These are phyloP conservation scores for Neopestalotiopsis rosae DNA, from an alignment of 2,329 filamentous ascomycete species.

Conservation along the genomic window DNA sequence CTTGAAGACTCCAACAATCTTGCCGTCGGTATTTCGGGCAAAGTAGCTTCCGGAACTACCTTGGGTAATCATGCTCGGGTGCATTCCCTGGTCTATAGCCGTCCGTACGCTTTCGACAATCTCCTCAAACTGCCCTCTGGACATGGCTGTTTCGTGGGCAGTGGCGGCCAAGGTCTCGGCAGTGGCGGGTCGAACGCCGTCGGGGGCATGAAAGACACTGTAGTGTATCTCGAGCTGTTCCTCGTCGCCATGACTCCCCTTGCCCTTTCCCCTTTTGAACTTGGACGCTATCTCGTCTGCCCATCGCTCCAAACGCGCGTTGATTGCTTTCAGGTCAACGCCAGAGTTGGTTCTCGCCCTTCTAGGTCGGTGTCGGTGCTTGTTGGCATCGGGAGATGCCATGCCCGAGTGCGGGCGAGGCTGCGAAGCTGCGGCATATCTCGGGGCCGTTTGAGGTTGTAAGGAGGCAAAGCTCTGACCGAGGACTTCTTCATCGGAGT, in stretches of 20 bases:
- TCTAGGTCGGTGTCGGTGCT: constrained; percentile 53
- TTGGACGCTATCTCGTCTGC: constrained; percentile 97
- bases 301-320: constrained; percentile 93
- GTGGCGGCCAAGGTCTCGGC: constrained; percentile 71
- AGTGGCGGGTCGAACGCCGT: constrained; percentile 81
- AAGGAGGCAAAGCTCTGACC: constrained; percentile 57
- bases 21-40: constrained; percentile 87
- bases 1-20: constrained; percentile 97
- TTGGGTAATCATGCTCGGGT: constrained; percentile 95
- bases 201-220: constrained; percentile 93
- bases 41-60: constrained; percentile 99
- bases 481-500: constrained; percentile 71
- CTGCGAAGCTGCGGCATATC: constrained; percentile 68
- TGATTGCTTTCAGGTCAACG: constrained; percentile 98
- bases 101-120: constrained; percentile 88
- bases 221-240: constrained; percentile 95
- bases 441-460: constrained; percentile 60
- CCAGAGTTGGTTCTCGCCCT: constrained; percentile 72
- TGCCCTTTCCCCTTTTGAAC: constrained; percentile 85
- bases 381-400: constrained; percentile 55
- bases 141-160: constrained; percentile 67
- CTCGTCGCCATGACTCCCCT: constrained; percentile 75
- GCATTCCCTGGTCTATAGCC: constrained; percentile 88
- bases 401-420: constrained; percentile 66
- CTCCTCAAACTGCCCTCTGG: constrained; percentile 81